A percentile compares a stretch with the other conserved stretches of the same genome.
phyloP scores from a whole-genome alignment of 495 filamentous ascomycete genomes.

The Saxispiralis lemnorum region DNA sequence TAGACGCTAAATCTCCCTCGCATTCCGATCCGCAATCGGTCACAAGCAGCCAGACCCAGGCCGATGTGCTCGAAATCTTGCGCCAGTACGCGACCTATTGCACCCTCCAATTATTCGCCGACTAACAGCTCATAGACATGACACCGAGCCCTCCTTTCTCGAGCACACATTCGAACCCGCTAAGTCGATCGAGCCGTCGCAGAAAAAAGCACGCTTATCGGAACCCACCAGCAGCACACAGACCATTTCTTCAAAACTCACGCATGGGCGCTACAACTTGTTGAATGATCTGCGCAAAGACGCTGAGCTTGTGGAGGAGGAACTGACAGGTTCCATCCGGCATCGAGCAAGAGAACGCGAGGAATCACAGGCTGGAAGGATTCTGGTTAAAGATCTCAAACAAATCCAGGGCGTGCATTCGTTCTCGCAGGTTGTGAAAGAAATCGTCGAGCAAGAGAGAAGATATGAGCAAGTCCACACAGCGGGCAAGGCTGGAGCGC shows the following conservation, averaged over 20 bases:
- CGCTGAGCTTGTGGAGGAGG: slow-evolving; percentile 8
- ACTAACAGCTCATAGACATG: slow-evolving; percentile 16
- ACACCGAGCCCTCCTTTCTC: slow-evolving; percentile 24
- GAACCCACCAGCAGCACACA: neutral
- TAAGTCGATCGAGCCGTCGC: slow-evolving; percentile 16
- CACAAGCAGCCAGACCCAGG: slow-evolving; percentile 5
- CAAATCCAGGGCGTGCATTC: slow-evolving; percentile 13
- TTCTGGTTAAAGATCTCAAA: slow-evolving; percentile 12
- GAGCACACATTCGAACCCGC: slow-evolving; percentile 8
- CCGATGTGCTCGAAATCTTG: slow-evolving; percentile 10
- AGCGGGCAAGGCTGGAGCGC: neutral
- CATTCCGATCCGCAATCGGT: neutral
- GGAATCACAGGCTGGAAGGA: neutral
- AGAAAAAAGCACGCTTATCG: slow-evolving; percentile 22
- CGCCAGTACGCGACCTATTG: neutral
- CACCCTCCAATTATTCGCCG: neutral
- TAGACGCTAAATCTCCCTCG: neutral
- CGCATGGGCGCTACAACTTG: slow-evolving; percentile 5
- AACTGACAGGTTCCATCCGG: slow-evolving; percentile 2
- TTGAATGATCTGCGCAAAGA: slow-evolving; percentile 7
- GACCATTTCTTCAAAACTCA: slow-evolving; percentile 11
- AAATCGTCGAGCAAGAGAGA: slow-evolving; percentile 8
- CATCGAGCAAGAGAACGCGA: slow-evolving; percentile 2
- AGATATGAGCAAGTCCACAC: neutral
- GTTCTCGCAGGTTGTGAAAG: slow-evolving; percentile 10